These are phyloP conservation scores for Penicillium atrosanguineum DNA, from an alignment of 495 filamentous ascomycete species.

Conservation along the genomic window DNA sequence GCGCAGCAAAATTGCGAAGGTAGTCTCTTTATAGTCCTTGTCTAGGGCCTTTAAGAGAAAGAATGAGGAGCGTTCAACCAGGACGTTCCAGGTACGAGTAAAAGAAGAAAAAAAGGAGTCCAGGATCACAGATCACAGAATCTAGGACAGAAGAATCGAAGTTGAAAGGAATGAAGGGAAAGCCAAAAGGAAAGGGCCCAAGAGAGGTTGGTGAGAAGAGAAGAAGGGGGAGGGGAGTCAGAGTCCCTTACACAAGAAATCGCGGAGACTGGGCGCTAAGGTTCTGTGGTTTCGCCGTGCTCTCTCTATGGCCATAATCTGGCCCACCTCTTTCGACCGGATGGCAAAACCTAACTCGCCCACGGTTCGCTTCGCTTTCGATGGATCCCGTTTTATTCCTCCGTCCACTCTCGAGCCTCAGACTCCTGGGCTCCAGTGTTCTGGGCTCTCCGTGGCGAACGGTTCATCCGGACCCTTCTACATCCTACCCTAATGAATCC, in stretches of 20 bases:
- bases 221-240: constrained; percentile 10
- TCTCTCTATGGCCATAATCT: background rate
- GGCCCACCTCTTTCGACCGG: background rate
- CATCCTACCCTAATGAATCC: background rate
- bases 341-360: constrained; percentile 1
- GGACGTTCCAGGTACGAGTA: constrained; percentile 32
- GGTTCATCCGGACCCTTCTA: constrained; percentile 11
- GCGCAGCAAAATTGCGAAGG: constrained; percentile 27
- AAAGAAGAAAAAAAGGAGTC: constrained; percentile 31
- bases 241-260: constrained; percentile 11
- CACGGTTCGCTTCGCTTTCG: constrained; percentile 5
- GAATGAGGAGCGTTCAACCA: constrained; percentile 41
- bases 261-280: background rate
- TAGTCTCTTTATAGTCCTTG: constrained; percentile 18
- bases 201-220: constrained; percentile 5
- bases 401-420: constrained; percentile 3
- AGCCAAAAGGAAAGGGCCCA: constrained; percentile 18
- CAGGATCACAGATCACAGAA: constrained; percentile 42
- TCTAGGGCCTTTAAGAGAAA: constrained; percentile 25
- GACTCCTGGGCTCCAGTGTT: constrained; percentile 3
- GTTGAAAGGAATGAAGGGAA: constrained; percentile 28
- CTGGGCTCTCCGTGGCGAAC: constrained; percentile 4
- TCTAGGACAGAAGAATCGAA: constrained; percentile 36
- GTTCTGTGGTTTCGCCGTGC: background rate
- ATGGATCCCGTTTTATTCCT: background rate